These are phyloP conservation scores for Laguncularia racemosa DNA, from an alignment of 345 rosid species.

Conservation along the genomic window DNA sequence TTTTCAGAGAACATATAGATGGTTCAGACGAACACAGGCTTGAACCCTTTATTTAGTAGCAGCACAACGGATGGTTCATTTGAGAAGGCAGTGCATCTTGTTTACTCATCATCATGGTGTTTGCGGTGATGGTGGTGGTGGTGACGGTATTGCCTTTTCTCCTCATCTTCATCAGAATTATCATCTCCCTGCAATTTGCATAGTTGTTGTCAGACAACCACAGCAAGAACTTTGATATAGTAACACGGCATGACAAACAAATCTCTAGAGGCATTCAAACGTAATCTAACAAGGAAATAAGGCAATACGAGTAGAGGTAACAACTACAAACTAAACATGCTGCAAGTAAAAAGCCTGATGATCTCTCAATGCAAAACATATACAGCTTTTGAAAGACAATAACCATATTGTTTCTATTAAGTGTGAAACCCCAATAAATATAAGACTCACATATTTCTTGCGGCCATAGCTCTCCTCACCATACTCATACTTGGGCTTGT, in stretches of 20 bases:
- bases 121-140: constrained; percentile 49
- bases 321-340: neutral
- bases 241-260: constrained; percentile 1
- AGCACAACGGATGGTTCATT: constrained; percentile 24
- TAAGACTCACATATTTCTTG: constrained; percentile 69
- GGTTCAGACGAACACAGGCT: neutral
- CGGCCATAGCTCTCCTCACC: constrained; percentile 70
- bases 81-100: neutral
- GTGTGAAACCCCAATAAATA: neutral
- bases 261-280: neutral
- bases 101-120: constrained; percentile 55
- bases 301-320: neutral
- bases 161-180: constrained; percentile 45
- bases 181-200: constrained; percentile 51
- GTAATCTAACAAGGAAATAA: neutral
- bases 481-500: constrained; percentile 31
- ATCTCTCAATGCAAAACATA: neutral
- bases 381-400: neutral
- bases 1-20: too few species aligned
- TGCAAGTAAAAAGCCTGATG: neutral
- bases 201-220: neutral
- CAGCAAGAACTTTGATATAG: neutral
- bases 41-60: constrained; percentile 39
- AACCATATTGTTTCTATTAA: neutral
- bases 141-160: constrained; percentile 32